Base-by-base conservation (phyloP, 1,284 basidiomycete species). In the Cryptococcus sp. region DNA sequence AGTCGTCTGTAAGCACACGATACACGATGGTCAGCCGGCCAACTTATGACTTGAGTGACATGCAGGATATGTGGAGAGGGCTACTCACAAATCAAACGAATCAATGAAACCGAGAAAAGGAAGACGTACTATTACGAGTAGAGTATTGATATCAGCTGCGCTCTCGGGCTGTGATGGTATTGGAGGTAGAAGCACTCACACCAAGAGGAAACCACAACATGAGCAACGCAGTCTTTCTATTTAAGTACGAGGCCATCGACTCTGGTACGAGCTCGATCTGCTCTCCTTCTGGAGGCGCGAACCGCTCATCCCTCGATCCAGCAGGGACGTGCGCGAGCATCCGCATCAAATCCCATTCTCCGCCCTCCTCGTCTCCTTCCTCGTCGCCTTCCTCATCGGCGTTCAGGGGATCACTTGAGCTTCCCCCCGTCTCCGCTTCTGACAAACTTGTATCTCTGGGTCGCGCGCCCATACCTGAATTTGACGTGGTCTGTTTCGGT, bases 121-220 rank as follows among this genome's bases (percentile, higher is more conserved):
- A 77, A 42, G n/a, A 76, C 61, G 56, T 79, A 77, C 67, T 72
- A 50, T 16, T 22, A 52, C 23, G 27, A 40, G 22, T 11, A 25
- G 23, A 27, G 38, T 38, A 66, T n/a, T n/a, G 17, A 16, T 13
- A 53, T 50, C 55, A 38, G 46, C 16, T 16, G 42, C 46, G 31
- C 11, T 19, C 20, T 42, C 42, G 15, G 40, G 23, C 20, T 39
- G 35, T 41, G 39, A 50, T 15, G 10, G n/a, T n/a, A n/a, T 27
- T 39, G 15, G 19, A 7, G 17, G 22, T 41, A 22, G 20, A 31
- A 20, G 16, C 10, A 76, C 76, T 72, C 54, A 78, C 76, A 8
- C 73, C 78, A 1, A 80, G 66, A 4, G 77, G 77, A 57, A 78
- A 79, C 66, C 76, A 77, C 57, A 79, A 62, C 77, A 78, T 79